A percentile compares a stretch with the other conserved stretches of the same genome.
Conservation (phyloP, 805 yeast genomes). For the Clavispora santaluciae region DNA sequence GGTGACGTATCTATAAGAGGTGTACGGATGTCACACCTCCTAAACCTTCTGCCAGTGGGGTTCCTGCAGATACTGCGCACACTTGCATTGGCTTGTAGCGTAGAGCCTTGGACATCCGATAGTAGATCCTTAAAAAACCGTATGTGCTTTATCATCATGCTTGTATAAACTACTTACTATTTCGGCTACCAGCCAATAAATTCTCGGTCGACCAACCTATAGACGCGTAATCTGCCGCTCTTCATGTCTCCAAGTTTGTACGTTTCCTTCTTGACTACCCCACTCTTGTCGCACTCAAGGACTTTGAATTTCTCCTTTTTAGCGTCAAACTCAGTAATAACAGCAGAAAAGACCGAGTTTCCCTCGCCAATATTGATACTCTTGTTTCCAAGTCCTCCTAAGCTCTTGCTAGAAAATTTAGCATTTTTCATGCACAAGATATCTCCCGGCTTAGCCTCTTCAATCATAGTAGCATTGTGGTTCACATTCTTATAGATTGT, state of each 20-base stretch:
- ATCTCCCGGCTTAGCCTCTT: constrained; percentile 79
- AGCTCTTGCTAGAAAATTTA: constrained; percentile 61
- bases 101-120: too few relatives aligned
- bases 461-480: constrained; percentile 44
- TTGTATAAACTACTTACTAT: background rate
- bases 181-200: constrained; percentile 61
- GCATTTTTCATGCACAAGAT: constrained; percentile 72
- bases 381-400: constrained; percentile 21
- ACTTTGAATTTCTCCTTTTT: constrained; percentile 68
- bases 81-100: too few relatives aligned
- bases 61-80: background rate
- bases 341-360: constrained; percentile 39
- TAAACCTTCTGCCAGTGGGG: background rate
- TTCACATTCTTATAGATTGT: constrained; percentile 52
- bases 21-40: background rate
- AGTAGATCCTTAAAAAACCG: too few relatives aligned
- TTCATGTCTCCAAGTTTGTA: constrained; percentile 70
- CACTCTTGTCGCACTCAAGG: constrained; percentile 48
- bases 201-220: constrained; percentile 69
- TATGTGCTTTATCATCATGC: background rate
- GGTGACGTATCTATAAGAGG: background rate
- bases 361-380: constrained; percentile 54
- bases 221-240: constrained; percentile 74
- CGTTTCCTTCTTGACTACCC: constrained; percentile 53
- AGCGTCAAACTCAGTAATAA: constrained; percentile 71